A percentile compares a stretch with the other conserved stretches of the same genome.
These are phyloP conservation scores for Xylariaceae sp. DNA, from an alignment of 2,329 filamentous ascomycete species.

Conservation along the genomic window DNA sequence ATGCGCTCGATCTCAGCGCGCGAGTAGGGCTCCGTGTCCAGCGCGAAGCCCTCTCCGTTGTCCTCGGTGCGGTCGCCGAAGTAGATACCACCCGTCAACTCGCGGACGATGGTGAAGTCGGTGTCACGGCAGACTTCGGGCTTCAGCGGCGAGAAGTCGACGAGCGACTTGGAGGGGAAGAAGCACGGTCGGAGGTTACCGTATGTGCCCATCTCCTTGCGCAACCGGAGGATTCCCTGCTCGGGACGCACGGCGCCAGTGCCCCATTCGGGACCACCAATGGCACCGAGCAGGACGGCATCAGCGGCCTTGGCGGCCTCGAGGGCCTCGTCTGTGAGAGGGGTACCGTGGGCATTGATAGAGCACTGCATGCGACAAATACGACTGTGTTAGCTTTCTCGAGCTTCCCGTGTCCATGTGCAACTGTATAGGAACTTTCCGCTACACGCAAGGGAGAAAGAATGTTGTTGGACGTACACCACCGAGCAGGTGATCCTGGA, in stretches of 20 bases:
- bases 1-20: slow-evolving; percentile 83
- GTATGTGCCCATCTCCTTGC: slow-evolving; percentile 90
- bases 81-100: slow-evolving; percentile 90
- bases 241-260: slow-evolving; percentile 83
- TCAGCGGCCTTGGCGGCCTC: slow-evolving; percentile 77
- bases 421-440: neutral
- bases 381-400: slow-evolving; percentile 2
- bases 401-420: neutral
- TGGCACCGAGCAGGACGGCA: slow-evolving; percentile 86
- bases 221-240: slow-evolving; percentile 82
- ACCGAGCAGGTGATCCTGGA: slow-evolving; percentile 84
- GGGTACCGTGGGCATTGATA: slow-evolving; percentile 73
- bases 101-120: slow-evolving; percentile 88
- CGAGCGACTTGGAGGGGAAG: slow-evolving; percentile 82
- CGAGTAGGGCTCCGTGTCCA: slow-evolving; percentile 84
- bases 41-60: slow-evolving; percentile 65
- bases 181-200: slow-evolving; percentile 94
- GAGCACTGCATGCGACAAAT: slow-evolving; percentile 57
- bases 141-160: slow-evolving; percentile 82
- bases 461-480: slow-evolving; percentile 45
- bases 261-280: slow-evolving; percentile 96
- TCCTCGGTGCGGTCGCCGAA: slow-evolving; percentile 84
- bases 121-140: slow-evolving; percentile 77
- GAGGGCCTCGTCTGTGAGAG: slow-evolving; percentile 79
- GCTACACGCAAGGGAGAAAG: neutral